A percentile compares a stretch with the other conserved stretches of the same genome.
These are phyloP conservation scores for Chlorociboria aeruginascens DNA, from an alignment of 495 filamentous ascomycete species.

Conservation along the genomic window DNA sequence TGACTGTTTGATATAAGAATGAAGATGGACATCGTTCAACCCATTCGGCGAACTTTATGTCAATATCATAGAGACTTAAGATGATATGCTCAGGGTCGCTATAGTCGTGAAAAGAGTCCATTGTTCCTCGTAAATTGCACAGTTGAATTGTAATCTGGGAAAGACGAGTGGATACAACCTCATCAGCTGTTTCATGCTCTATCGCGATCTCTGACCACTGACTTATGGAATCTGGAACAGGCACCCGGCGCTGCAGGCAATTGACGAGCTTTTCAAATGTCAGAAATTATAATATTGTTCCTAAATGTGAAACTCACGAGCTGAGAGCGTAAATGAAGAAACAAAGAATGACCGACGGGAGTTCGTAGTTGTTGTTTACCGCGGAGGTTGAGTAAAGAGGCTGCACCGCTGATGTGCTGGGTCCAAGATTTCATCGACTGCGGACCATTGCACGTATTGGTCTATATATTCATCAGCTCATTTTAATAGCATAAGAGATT, in stretches of 20 bases:
- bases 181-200: conserved; percentile 2
- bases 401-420: conserved; percentile 37
- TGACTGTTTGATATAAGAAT: conserved; percentile 8
- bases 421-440: conserved; percentile 32
- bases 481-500: background rate
- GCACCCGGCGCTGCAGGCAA: conserved; percentile 7
- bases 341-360: conserved; percentile 31
- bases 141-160: conserved; percentile 6
- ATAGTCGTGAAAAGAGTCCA: conserved; percentile 14
- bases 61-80: conserved; percentile 26
- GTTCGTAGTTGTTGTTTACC: conserved; percentile 34
- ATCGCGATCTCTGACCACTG: conserved; percentile 6
- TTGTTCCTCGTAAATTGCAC: conserved; percentile 8
- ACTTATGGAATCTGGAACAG: conserved; percentile 2
- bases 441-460: conserved; percentile 14
- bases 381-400: conserved; percentile 35
- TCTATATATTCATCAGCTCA: conserved; percentile 2
- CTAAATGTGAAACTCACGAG: conserved; percentile 6
- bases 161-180: conserved; percentile 5
- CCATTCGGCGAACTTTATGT: conserved; percentile 31
- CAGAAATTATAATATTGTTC: background rate
- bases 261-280: conserved; percentile 7
- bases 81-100: conserved; percentile 25
- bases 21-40: conserved; percentile 24
- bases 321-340: conserved; percentile 29